Conservation (phyloP, 257 asterid species). For the Solanum sitiens region DNA sequence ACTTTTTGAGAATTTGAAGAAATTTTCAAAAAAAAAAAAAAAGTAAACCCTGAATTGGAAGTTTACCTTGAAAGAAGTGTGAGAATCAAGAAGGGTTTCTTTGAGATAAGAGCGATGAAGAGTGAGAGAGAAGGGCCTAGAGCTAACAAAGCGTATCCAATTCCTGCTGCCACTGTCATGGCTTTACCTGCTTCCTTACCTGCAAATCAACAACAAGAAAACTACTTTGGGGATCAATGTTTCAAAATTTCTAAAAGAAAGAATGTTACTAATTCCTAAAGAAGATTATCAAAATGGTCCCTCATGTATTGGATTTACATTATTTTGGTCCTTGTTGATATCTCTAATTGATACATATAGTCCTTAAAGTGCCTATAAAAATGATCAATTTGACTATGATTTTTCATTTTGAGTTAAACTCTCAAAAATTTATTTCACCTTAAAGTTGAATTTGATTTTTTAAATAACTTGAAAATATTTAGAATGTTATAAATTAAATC, state of each 20-base stretch:
- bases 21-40: background rate
- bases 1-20: background rate
- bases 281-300: background rate
- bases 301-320: background rate
- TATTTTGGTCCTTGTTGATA: no score
- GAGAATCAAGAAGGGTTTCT: constrained; percentile 78
- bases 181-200: background rate
- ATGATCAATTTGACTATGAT: no score
- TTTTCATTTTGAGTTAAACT: no score
- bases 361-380: no score
- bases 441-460: no score
- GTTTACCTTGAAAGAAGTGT: constrained; percentile 73
- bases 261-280: background rate
- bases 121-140: constrained; percentile 84
- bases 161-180: constrained; percentile 87
- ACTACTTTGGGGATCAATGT: background rate
- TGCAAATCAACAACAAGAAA: background rate
- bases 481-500: no score
- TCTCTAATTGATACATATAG: no score
- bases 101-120: constrained; percentile 62
- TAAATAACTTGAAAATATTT: no score
- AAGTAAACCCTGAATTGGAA: background rate
- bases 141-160: constrained; percentile 69
- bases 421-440: no score
- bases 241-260: background rate